Percentiles rank a stretch among this genome's conserved stretches.
These are phyloP conservation scores for Trichoderma hamatum DNA, from an alignment of 2,329 filamentous ascomycete genomes.

Conservation along the genomic window DNA sequence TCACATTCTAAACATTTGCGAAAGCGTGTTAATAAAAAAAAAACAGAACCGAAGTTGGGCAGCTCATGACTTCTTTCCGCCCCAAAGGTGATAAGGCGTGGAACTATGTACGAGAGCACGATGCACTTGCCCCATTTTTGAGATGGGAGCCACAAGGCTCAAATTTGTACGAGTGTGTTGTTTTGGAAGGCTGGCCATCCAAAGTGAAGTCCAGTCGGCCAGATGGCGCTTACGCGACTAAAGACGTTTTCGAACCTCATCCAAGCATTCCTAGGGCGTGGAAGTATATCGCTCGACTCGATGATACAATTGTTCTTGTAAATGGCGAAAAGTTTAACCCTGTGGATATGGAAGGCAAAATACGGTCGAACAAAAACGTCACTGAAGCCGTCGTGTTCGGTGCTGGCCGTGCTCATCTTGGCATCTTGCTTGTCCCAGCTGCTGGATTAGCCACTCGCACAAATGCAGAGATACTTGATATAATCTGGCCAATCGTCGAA, in stretches of 20 bases:
- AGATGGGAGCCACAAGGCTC: slow-evolving; percentile 4
- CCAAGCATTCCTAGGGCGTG: slow-evolving; percentile 55
- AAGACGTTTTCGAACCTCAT: slow-evolving; percentile 64
- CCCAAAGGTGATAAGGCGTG: slow-evolving; percentile 1
- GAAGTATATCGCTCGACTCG: slow-evolving; percentile 64
- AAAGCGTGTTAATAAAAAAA: background rate
- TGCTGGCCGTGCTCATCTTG: slow-evolving; percentile 57
- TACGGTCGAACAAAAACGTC: slow-evolving; percentile 50
- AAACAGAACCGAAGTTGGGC: slow-evolving; percentile 7
- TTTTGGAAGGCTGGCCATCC: slow-evolving; percentile 12
- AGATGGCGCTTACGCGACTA: slow-evolving; percentile 64
- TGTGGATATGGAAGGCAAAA: slow-evolving; percentile 59
- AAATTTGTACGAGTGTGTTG: background rate
- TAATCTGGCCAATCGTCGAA: slow-evolving; percentile 42
- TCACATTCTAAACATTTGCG: no score
- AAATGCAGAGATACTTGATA: slow-evolving; percentile 34
- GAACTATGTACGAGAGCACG: slow-evolving; percentile 18
- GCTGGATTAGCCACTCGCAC: slow-evolving; percentile 14
- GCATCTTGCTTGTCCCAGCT: slow-evolving; percentile 54
- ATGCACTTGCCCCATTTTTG: background rate
- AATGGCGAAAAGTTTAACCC: slow-evolving; percentile 74
- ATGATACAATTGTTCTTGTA: slow-evolving; percentile 63
- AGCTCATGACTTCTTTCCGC: slow-evolving; percentile 15
- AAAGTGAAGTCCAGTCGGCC: slow-evolving; percentile 50
- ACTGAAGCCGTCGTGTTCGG: slow-evolving; percentile 65